These are phyloP conservation scores for Gyromitra esculenta DNA, from an alignment of 2,329 filamentous ascomycete genomes.

Conservation along the genomic window DNA sequence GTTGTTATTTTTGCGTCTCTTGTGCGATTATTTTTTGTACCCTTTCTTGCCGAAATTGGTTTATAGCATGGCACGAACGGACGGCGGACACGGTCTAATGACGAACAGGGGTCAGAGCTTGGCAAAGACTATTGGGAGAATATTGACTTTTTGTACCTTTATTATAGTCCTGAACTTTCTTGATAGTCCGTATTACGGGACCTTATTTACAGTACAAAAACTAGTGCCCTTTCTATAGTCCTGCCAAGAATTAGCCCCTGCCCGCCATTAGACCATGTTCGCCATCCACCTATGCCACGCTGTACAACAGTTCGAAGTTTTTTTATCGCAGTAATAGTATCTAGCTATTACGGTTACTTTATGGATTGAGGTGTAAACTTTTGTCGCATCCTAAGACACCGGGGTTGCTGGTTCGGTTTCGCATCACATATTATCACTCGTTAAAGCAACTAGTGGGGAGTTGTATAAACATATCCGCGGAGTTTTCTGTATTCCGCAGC, in stretches of 20 bases:
- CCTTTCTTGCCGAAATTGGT: constrained; percentile 7
- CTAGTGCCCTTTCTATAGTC: too few relatives aligned
- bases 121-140: too few relatives aligned
- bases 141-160: not conserved
- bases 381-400: not conserved
- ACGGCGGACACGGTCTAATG: too few relatives aligned
- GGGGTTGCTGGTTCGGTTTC: not conserved
- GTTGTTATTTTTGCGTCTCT: not conserved
- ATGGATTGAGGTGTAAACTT: not conserved
- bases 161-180: not conserved
- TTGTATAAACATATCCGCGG: not conserved
- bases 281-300: too few relatives aligned
- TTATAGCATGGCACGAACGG: not conserved
- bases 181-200: too few relatives aligned
- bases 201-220: too few relatives aligned
- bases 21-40: constrained; percentile 3
- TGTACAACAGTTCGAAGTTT: not conserved
- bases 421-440: not conserved
- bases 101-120: too few relatives aligned
- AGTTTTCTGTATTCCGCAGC: not conserved
- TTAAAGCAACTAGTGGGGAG: not conserved
- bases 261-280: too few relatives aligned
- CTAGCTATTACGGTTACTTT: not conserved
- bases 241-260: too few relatives aligned
- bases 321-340: not conserved